A percentile compares a stretch with the other conserved stretches of the same genome.
phyloP scores from a whole-genome alignment of 2,329 filamentous ascomycete genomes.

The Paecilomyces sp. region DNA sequence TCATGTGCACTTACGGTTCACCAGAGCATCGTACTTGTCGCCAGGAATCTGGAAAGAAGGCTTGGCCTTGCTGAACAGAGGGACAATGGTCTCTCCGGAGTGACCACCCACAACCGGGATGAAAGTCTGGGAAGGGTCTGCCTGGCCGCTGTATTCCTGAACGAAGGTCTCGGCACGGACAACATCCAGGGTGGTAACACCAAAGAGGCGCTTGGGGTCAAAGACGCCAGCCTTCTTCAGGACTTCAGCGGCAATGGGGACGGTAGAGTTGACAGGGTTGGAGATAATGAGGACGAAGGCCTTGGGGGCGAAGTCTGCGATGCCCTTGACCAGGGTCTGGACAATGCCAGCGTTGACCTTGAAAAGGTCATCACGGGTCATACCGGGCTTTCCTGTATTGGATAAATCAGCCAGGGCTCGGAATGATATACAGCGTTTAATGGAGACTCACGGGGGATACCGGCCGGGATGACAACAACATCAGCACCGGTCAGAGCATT shows the following conservation, averaged over 20 bases:
- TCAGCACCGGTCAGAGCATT: constrained; percentile 85
- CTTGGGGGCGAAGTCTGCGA: constrained; percentile 83
- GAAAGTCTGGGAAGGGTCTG: constrained; percentile 71
- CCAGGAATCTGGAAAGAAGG: constrained; percentile 72
- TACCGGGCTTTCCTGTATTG: constrained; percentile 85
- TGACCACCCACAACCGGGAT: constrained; percentile 95
- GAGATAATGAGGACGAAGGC: constrained; percentile 96
- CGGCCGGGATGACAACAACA: constrained; percentile 93
- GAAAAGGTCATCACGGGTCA: constrained; percentile 99
- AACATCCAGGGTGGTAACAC: constrained; percentile 97
- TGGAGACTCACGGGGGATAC: constrained; percentile 79
- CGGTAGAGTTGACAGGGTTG: constrained; percentile 98
- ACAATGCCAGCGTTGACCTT: constrained; percentile 99
- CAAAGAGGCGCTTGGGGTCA: constrained; percentile 91
- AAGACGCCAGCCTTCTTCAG: constrained; percentile 91
- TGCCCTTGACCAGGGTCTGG: constrained; percentile 81
- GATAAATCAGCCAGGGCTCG: neutral
- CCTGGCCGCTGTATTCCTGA: constrained; percentile 72
- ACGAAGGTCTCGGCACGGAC: constrained; percentile 97
- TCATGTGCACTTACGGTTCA: constrained; percentile 62
- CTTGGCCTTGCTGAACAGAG: constrained; percentile 86
- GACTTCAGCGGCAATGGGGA: constrained; percentile 94
- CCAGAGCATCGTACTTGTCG: constrained; percentile 83
- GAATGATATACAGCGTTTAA: neutral
- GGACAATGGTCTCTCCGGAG: constrained; percentile 96